Evolutionary conservation across 805 yeast species (phyloP).

Genomic region (Candida incommunis): DNA sequence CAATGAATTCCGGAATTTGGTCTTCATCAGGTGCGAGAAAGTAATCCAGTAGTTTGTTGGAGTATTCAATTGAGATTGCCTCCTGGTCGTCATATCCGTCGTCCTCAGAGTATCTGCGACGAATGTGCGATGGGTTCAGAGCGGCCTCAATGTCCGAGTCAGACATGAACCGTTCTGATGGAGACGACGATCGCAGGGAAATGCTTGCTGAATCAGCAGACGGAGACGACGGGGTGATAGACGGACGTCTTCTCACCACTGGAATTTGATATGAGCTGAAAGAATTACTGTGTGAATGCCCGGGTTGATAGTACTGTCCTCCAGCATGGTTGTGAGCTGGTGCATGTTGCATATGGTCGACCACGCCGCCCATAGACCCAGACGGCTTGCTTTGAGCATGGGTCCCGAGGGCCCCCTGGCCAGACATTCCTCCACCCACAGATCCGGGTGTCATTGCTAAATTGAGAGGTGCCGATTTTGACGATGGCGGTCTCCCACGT

Average conservation of each 20-base stretch:
- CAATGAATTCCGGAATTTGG: conserved; percentile 48
- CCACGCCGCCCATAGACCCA: background rate
- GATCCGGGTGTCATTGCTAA: too few species aligned
- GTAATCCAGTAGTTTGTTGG: conserved; percentile 35
- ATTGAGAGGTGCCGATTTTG: conserved; percentile 1
- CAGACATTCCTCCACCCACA: background rate
- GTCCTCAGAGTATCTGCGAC: background rate
- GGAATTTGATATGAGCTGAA: background rate
- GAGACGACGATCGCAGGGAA: conserved; percentile 28
- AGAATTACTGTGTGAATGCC: background rate
- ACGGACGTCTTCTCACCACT: background rate
- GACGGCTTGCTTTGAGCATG: too few species aligned
- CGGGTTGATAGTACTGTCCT: background rate
- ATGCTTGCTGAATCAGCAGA: conserved; percentile 7
- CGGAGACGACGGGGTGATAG: conserved; percentile 3
- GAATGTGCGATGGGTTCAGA: conserved; percentile 10
- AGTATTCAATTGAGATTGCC: conserved; percentile 22
- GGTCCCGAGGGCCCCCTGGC: too few species aligned
- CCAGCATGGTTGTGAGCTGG: background rate
- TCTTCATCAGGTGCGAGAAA: conserved; percentile 46
- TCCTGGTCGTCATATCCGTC: conserved; percentile 2
- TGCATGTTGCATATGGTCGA: background rate
- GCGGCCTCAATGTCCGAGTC: conserved; percentile 38
- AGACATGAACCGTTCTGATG: conserved; percentile 36
- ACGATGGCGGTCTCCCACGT: conserved; percentile 1